A percentile compares a stretch with the other conserved stretches of the same genome.
Evolutionary conservation across 2,329 filamentous ascomycete genomes (phyloP).

Genomic region (Calonectria pteridis): DNA sequence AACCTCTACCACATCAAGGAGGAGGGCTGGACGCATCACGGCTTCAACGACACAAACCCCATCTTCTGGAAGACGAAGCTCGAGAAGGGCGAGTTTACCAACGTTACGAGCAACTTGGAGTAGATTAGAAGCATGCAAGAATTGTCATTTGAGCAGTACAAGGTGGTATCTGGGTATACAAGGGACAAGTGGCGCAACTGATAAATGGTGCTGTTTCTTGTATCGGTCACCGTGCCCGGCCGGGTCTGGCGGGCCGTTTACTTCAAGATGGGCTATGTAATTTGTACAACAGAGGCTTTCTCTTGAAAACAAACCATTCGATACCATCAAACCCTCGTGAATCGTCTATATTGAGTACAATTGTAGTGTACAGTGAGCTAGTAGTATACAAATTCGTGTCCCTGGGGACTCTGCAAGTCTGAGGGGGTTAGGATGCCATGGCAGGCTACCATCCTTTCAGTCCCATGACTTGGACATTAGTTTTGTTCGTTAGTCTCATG

Average conservation of each 20-base stretch:
- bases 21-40: constrained; percentile 98
- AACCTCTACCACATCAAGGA: constrained; percentile 99
- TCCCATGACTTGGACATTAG: background rate
- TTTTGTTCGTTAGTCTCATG: background rate
- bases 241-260: constrained; percentile 16
- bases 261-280: constrained; percentile 39
- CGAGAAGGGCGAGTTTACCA: constrained; percentile 97
- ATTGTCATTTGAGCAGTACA: constrained; percentile 14
- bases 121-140: constrained; percentile 43
- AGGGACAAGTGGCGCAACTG: constrained; percentile 25
- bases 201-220: constrained; percentile 36
- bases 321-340: constrained; percentile 15
- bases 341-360: background rate
- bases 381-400: constrained; percentile 16
- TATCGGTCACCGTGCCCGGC: constrained; percentile 19
- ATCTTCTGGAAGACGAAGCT: constrained; percentile 99
- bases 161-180: constrained; percentile 16
- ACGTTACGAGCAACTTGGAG: constrained; percentile 85
- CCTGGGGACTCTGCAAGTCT: background rate
- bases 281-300: constrained; percentile 47
- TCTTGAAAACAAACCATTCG: constrained; percentile 33
- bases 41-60: constrained; percentile 97
- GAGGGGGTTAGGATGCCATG: no score
- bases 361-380: constrained; percentile 25
- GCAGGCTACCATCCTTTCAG: background rate